Evolutionary conservation across 176 grass and related monocot genomes (phyloP), one percentile per base, ranked within the genome.

Genomic region (Urochloa ruziziensis): DNA sequence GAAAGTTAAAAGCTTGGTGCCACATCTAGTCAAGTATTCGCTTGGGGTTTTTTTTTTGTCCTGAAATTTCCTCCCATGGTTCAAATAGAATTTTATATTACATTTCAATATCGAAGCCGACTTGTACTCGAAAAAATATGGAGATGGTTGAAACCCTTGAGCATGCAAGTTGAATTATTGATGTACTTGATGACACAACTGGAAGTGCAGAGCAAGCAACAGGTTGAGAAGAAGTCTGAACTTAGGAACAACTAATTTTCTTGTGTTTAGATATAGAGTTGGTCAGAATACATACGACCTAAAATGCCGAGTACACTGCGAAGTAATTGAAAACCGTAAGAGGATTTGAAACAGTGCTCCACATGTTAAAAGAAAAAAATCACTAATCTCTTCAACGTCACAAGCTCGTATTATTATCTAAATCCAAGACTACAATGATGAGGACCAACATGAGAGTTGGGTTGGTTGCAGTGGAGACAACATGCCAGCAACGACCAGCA

Each of bases 391-490:
- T 0, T 9, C 52, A 40, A 70, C 62, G 42, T 85, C 67, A 21
- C 13, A 42, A 81, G 52, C 54, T 34, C 71, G 11, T 70, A 10
- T 35, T 54, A n/a, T 9, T 39, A 51, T 29, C 48, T 49, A 21
- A 85, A 69, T 33, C 81, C 61, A 27, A 52, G 16, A 28, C 43
- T 66, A 33, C 79, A 88, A 79, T 84, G 58, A 84, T 88, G 19
- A n/a, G 46, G 33, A 62, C 8, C 34, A 82, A 85, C 87, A 68
- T 85, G 87, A 65, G 32, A 2, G 39, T 15, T 78, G 60, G 60
- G 35, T 28, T 51, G 54, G 64, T 28, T 85, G 52, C 37, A 46
- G 19, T 3, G 39, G 37, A 69, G 52, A n/a, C 83, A 49, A 62
- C 57, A 85, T 73, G 76, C 44, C 67, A 56, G 28, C 57, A 62